Conservation (phyloP, 2,329 filamentous ascomycete genomes). For the Colletotrichum limetticola region DNA sequence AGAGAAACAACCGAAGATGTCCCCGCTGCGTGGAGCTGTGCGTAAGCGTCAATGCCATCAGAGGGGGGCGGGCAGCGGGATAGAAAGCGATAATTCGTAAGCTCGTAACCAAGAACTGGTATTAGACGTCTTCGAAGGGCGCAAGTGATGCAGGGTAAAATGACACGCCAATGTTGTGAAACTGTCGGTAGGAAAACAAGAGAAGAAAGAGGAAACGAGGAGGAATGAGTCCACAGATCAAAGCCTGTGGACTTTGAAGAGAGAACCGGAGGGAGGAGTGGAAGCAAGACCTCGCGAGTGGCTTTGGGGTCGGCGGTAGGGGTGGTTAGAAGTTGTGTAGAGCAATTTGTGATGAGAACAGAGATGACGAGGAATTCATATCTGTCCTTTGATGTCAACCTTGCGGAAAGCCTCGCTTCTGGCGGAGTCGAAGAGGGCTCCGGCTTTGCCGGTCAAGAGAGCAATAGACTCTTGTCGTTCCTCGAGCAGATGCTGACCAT, state of each 20-base stretch:
- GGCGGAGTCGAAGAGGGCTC: conserved; percentile 77
- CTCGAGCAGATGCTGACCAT: conserved; percentile 80
- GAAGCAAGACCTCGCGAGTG: neutral
- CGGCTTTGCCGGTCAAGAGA: conserved; percentile 80
- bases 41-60: conserved; percentile 29
- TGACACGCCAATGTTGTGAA: conserved; percentile 12
- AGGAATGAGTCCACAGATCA: neutral
- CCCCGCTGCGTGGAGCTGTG: conserved; percentile 24
- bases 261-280: neutral
- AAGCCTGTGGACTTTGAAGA: neutral
- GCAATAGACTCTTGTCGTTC: conserved; percentile 79
- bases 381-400: conserved; percentile 98
- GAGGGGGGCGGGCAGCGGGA: conserved; percentile 1
- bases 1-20: conserved; percentile 1
- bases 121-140: conserved; percentile 14
- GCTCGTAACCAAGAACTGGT: conserved; percentile 19
- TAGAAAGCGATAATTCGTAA: conserved; percentile 17
- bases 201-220: conserved; percentile 24
- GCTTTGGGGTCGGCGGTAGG: neutral
- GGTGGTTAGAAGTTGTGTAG: conserved; percentile 12
- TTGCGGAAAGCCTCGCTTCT: conserved; percentile 80
- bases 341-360: conserved; percentile 25
- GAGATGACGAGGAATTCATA: conserved; percentile 61
- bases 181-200: conserved; percentile 26
- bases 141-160: conserved; percentile 22